phyloP scores from a whole-genome alignment of 2,329 filamentous ascomycete genomes.

The Aspergillus sp. region DNA sequence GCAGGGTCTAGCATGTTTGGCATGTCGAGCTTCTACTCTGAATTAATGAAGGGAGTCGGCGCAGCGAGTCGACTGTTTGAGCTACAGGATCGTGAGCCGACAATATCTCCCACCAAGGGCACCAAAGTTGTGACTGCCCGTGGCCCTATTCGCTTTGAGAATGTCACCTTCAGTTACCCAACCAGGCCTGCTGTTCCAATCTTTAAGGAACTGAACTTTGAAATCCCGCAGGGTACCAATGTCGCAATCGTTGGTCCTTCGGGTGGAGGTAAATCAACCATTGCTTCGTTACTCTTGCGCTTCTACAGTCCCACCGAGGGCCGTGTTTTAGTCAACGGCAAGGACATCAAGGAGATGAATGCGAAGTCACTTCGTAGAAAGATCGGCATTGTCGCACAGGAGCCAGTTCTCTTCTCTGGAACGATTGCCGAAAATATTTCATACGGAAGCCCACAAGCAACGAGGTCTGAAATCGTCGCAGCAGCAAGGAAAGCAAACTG shows the following conservation, averaged over 20 bases:
- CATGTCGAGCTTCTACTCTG: constrained; percentile 92
- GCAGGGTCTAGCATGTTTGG: constrained; percentile 86
- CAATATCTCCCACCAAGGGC: constrained; percentile 84
- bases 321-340: constrained; percentile 76
- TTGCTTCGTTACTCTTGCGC: constrained; percentile 83
- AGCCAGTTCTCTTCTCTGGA: constrained; percentile 86
- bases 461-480: constrained; percentile 74
- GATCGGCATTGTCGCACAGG: constrained; percentile 93
- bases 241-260: constrained; percentile 96
- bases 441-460: constrained; percentile 81
- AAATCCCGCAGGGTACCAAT: constrained; percentile 88
- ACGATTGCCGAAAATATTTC: constrained; percentile 81
- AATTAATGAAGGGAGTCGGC: constrained; percentile 98
- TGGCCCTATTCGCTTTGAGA: constrained; percentile 82
- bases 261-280: constrained; percentile 93
- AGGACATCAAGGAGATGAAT: constrained; percentile 83
- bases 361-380: constrained; percentile 87
- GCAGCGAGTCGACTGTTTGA: constrained; percentile 96
- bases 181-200: constrained; percentile 89
- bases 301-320: constrained; percentile 86
- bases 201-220: constrained; percentile 85
- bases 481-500: constrained; percentile 94
- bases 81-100: constrained; percentile 83
- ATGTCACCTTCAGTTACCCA: constrained; percentile 88
- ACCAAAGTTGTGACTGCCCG: constrained; percentile 76